Base-by-base conservation (phyloP, 2,329 filamentous ascomycete genomes). In the Colletotrichum somersetense region DNA sequence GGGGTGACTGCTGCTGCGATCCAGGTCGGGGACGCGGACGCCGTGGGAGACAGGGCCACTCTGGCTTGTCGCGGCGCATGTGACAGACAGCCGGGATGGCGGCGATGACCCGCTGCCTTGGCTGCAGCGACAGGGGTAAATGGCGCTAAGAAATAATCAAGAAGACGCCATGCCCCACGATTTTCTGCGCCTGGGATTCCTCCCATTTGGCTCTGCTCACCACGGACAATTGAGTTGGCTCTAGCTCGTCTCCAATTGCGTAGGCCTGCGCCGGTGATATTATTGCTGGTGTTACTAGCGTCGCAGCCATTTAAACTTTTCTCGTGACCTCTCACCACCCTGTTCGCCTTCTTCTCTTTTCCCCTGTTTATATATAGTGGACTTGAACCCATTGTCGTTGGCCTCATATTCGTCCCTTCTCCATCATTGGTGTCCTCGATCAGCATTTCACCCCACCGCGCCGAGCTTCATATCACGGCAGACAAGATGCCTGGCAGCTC, bases 401-500 rank as follows among this genome's bases (percentile, higher is more conserved):
- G 20, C 33, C 35, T 56, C 12, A 52, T 44, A n/a, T 5, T 20
- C 30, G n/a, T 35, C 38, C 48, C 26, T 16, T 40, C 58, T 44
- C 30, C 53, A 44, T 42, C 48, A 48, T 23, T 35, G 44, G 52
- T 35, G 63, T 73, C 59, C 68, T 55, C 52, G 68, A 74, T 20
- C 40, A 38, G 59, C 52, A 53, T 40, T 52, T 61, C 55, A 48
- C 40, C 53, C 66, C 57, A 65, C 68, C 38, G 67, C 57, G 56
- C 61, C 67, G 23, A 67, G 53, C 59, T 64, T 62, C 33, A 50
- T 14, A 67, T 64, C 33, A 42, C 67, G 62, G 46, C 52, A 66
- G 55, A 53, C 77, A 84, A 74, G 66, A 91, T 91, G 88, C 87
- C 90, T 74, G 91, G 91, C 78, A 90, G 89, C 73, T 92, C 91